A percentile compares a stretch with the other conserved stretches of the same genome.
Evolutionary conservation across 2,329 filamentous ascomycete species (phyloP).

Genomic region (Aspergillus sp.): DNA sequence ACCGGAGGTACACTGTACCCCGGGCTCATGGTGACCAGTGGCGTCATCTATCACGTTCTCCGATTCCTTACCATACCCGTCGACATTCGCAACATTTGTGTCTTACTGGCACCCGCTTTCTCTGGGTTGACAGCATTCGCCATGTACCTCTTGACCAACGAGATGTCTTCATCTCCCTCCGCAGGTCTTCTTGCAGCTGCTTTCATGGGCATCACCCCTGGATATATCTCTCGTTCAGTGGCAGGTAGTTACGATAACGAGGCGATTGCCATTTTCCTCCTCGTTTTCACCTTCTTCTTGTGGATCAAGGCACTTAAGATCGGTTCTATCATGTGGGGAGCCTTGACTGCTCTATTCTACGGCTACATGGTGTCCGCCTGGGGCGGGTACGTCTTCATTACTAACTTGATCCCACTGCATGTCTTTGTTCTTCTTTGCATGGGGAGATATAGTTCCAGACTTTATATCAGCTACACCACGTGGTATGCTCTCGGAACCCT

Average conservation of each 20-base stretch:
- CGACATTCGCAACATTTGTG: conserved; percentile 98
- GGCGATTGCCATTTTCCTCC: conserved; percentile 96
- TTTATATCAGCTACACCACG: conserved; percentile 96
- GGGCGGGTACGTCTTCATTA: conserved; percentile 99
- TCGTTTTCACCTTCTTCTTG: conserved; percentile 97
- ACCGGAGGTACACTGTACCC: conserved; percentile 99
- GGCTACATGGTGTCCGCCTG: conserved; percentile 99
- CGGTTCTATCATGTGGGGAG: conserved; percentile 95
- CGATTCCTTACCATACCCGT: conserved; percentile 86
- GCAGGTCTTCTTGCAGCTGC: conserved; percentile 89
- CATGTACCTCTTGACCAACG: conserved; percentile 90
- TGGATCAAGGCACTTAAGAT: conserved; percentile 99
- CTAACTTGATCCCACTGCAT: conserved; percentile 91
- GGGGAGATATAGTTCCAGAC: conserved; percentile 89
- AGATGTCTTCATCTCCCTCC: conserved; percentile 94
- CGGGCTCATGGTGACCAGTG: conserved; percentile 98
- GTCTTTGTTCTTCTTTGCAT: conserved; percentile 92
- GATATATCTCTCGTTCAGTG: conserved; percentile 96
- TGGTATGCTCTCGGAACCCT: conserved; percentile 97
- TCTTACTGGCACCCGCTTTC: conserved; percentile 90
- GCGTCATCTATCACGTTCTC: conserved; percentile 91
- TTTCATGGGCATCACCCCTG: conserved; percentile 97
- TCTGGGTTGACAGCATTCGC: conserved; percentile 92
- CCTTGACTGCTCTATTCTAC: conserved; percentile 91
- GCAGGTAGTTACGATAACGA: conserved; percentile 99